phyloP scores from a whole-genome alignment of 2,329 filamentous ascomycete genomes.

The Aspergillus terreus region DNA sequence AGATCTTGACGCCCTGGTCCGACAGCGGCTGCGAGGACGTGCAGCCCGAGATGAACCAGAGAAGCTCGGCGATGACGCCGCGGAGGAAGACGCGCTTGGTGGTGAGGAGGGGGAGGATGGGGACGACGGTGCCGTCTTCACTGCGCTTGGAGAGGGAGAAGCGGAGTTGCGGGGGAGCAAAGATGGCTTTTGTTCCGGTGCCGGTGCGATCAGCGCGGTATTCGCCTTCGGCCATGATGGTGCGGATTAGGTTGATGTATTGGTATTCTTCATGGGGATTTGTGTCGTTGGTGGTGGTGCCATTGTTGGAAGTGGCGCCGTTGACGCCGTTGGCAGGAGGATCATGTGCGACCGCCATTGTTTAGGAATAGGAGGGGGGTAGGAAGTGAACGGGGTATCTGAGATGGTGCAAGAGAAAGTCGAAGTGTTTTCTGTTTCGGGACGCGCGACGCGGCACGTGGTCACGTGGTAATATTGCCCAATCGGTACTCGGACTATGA shows the following conservation, averaged over 20 bases:
- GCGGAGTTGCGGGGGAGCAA: conserved; percentile 80
- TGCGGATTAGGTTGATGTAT: conserved; percentile 83
- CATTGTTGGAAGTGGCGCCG: neutral
- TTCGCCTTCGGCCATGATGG: conserved; percentile 80
- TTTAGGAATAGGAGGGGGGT: neutral
- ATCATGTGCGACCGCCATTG: neutral
- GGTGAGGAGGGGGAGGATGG: conserved; percentile 85
- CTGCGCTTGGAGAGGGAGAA: conserved; percentile 69
- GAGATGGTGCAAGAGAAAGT: neutral
- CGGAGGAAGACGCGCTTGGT: conserved; percentile 95
- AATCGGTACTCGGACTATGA: neutral
- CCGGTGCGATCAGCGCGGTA: conserved; percentile 88
- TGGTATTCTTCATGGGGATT: conserved; percentile 78
- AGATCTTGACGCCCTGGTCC: conserved; percentile 85
- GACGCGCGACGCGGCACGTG: conserved; percentile 25
- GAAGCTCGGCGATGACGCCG: conserved; percentile 84
- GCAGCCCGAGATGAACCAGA: conserved; percentile 88
- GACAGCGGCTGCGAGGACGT: conserved; percentile 77
- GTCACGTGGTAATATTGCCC: conserved; percentile 17
- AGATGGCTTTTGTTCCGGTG: conserved; percentile 86
- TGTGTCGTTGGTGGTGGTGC: conserved; percentile 12
- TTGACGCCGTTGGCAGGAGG: neutral
- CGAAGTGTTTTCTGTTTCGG: neutral
- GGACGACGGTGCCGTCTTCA: conserved; percentile 41
- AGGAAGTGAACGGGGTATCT: neutral